These are phyloP conservation scores for Globisporangium orthogonon DNA, from an alignment of 352 stramenopile species.

Conservation along the genomic window DNA sequence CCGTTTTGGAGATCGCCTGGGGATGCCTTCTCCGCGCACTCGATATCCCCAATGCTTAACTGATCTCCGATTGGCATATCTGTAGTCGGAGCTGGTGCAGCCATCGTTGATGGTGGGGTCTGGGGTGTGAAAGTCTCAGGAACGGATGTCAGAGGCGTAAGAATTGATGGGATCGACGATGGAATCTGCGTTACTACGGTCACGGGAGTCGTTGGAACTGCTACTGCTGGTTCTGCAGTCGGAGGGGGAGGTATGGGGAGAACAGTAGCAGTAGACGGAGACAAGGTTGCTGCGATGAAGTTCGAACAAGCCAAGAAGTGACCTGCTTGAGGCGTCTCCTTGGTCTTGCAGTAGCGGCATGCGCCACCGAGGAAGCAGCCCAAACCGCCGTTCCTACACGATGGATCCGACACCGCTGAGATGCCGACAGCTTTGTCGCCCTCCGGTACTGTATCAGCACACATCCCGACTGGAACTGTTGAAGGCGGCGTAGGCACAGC, in stretches of 20 bases:
- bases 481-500: neutral
- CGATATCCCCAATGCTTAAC: neutral
- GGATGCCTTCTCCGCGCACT: neutral
- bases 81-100: neutral
- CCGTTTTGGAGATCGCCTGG: conserved; percentile 15
- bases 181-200: neutral
- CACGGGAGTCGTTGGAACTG: neutral
- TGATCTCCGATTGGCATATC: conserved; percentile 1
- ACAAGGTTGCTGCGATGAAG: too few relatives aligned
- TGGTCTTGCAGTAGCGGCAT: conserved; percentile 7
- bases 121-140: neutral
- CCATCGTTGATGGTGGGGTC: neutral
- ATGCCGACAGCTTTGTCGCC: conserved; percentile 6
- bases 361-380: conserved; percentile 7
- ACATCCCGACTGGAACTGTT: neutral
- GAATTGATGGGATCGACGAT: too few relatives aligned
- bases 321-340: conserved; percentile 8
- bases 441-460: neutral
- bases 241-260: neutral
- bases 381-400: conserved; percentile 10
- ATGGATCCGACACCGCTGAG: conserved; percentile 6
- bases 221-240: neutral
- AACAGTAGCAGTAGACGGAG: neutral
- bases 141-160: too few relatives aligned
- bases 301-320: conserved; percentile 6